Percentiles rank a stretch among this genome's conserved stretches.
Evolutionary conservation across 2,329 filamentous ascomycete genomes (phyloP).

Genomic region (Stemphylium lycopersici): DNA sequence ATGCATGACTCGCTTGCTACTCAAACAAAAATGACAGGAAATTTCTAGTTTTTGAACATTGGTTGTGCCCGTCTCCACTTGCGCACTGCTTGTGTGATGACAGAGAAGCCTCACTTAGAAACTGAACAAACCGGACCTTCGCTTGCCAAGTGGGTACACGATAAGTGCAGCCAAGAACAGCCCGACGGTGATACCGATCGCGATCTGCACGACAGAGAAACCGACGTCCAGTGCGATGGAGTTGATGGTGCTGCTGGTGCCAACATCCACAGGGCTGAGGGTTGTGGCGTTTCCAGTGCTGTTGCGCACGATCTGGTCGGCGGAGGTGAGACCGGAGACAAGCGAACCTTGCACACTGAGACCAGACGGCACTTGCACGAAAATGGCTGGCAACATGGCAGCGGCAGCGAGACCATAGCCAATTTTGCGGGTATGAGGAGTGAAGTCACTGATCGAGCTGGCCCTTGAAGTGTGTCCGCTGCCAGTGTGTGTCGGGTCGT

Average conservation of each 20-base stretch:
- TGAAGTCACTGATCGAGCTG: slow-evolving; percentile 33
- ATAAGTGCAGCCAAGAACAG: slow-evolving; percentile 56
- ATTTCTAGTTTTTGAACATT: neutral
- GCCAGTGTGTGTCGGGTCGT: slow-evolving; percentile 23
- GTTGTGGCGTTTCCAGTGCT: slow-evolving; percentile 54
- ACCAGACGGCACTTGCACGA: slow-evolving; percentile 68
- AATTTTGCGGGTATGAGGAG: slow-evolving; percentile 44
- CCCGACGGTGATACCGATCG: slow-evolving; percentile 59
- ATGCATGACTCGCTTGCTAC: slow-evolving; percentile 13
- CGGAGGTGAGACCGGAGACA: slow-evolving; percentile 62
- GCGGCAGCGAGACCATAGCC: slow-evolving; percentile 83
- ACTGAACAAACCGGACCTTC: slow-evolving; percentile 49
- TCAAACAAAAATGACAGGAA: neutral
- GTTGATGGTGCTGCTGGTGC: slow-evolving; percentile 41
- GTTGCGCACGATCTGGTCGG: slow-evolving; percentile 60
- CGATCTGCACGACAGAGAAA: slow-evolving; percentile 57
- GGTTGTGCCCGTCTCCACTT: no score
- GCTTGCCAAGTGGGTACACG: slow-evolving; percentile 58
- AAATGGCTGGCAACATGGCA: slow-evolving; percentile 85
- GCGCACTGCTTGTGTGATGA: no score
- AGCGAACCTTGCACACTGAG: slow-evolving; percentile 64
- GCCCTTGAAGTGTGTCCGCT: slow-evolving; percentile 28
- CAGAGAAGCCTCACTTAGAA: slow-evolving; percentile 24
- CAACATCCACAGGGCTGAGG: slow-evolving; percentile 34
- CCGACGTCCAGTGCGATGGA: slow-evolving; percentile 56